These are phyloP conservation scores for Aspergillus intermedius DNA, from an alignment of 2,329 filamentous ascomycete species.

Conservation along the genomic window DNA sequence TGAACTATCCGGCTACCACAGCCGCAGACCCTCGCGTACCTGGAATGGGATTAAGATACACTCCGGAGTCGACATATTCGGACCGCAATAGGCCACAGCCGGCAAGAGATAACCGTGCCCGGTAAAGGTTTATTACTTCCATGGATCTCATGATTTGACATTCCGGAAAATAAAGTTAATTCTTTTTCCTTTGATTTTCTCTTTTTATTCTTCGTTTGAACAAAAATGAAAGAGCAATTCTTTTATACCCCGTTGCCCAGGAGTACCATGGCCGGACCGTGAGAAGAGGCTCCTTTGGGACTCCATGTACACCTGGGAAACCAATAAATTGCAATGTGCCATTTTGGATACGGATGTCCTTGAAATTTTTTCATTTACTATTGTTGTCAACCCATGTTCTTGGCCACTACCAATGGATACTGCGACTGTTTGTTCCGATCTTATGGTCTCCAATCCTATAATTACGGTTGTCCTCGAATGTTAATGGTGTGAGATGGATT, in stretches of 20 bases:
- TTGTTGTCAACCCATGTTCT: no score
- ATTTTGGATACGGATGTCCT: slow-evolving; percentile 14
- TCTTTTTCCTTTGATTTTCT: slow-evolving; percentile 3
- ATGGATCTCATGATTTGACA: slow-evolving; percentile 2
- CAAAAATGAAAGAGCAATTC: neutral
- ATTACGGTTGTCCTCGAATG: neutral
- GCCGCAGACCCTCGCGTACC: slow-evolving; percentile 36
- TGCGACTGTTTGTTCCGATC: neutral
- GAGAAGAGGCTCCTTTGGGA: slow-evolving; percentile 7
- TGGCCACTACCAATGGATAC: no score
- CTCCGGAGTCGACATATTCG: slow-evolving; percentile 30
- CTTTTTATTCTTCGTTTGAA: neutral
- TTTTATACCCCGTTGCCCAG: neutral
- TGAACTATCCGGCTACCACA: slow-evolving; percentile 35
- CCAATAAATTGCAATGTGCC: slow-evolving; percentile 8
- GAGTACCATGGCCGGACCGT: slow-evolving; percentile 7
- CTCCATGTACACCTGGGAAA: neutral
- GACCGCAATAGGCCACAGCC: slow-evolving; percentile 36
- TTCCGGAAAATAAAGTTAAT: slow-evolving; percentile 4
- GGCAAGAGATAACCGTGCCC: slow-evolving; percentile 33
- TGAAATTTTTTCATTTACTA: slow-evolving; percentile 1
- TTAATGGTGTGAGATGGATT: slow-evolving; percentile 13
- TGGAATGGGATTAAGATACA: slow-evolving; percentile 39
- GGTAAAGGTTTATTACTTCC: slow-evolving; percentile 20
- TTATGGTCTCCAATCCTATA: neutral